A percentile compares a stretch with the other conserved stretches of the same genome.
phyloP scores from a whole-genome alignment of 2,329 filamentous ascomycete species.

The Fusarium hainanense region DNA sequence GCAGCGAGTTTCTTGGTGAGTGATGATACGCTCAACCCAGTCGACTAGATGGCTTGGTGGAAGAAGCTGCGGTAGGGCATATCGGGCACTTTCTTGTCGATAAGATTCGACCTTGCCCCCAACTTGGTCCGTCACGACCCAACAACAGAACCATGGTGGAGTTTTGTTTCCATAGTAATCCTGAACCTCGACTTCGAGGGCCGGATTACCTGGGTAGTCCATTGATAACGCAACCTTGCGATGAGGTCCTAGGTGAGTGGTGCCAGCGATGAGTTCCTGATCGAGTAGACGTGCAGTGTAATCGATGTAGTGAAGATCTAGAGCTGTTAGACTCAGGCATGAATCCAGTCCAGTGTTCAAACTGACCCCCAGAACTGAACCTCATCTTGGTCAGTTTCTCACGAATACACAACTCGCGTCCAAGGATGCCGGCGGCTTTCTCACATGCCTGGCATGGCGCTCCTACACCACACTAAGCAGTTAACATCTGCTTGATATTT shows the following conservation, averaged over 20 bases:
- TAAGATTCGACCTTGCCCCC: constrained; percentile 44
- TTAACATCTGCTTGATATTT: constrained; percentile 14
- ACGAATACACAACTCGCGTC: constrained; percentile 42
- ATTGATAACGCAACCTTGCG: constrained; percentile 43
- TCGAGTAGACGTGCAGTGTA: constrained; percentile 45
- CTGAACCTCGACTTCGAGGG: constrained; percentile 41
- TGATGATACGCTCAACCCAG: constrained; percentile 44
- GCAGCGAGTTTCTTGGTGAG: constrained; percentile 39
- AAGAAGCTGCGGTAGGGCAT: constrained; percentile 43
- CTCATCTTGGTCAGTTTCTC: constrained; percentile 46
- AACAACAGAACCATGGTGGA: constrained; percentile 45
- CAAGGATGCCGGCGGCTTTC: constrained; percentile 43
- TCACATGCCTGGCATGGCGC: constrained; percentile 43
- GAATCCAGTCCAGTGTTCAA: neutral
- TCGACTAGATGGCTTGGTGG: constrained; percentile 36
- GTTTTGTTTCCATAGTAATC: constrained; percentile 42
- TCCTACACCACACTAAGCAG: constrained; percentile 42
- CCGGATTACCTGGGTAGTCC: constrained; percentile 45
- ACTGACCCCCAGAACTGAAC: constrained; percentile 45
- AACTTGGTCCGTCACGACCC: constrained; percentile 46
- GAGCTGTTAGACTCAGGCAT: neutral
- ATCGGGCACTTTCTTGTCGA: constrained; percentile 43
- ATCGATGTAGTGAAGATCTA: constrained; percentile 47
- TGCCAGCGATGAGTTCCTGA: constrained; percentile 45
- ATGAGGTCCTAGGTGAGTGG: constrained; percentile 44